Base-by-base conservation (phyloP, 1,284 basidiomycete genomes). In the Sparassis latifolia region DNA sequence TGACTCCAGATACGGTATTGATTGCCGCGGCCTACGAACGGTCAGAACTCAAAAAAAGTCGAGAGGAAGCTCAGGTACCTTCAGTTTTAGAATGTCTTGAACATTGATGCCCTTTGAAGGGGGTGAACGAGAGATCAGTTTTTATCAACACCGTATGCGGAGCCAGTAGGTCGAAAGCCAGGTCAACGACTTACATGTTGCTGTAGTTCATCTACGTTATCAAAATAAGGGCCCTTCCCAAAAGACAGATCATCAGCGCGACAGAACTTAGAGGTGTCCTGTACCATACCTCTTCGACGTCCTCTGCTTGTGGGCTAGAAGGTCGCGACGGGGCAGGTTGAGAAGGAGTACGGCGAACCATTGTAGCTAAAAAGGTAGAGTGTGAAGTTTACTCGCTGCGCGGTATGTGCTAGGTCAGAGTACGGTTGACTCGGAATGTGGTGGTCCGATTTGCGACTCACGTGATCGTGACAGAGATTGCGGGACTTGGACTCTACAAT, bases 21-120 rank as follows among this genome's bases (percentile, higher is more conserved):
- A 90, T 83, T 2, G 86, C 79, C 37, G 84, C 82, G 42, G 79
- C 69, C 86, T 88, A 10, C 20, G 20, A 27, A 44, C 30, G 7
- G 37, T 44, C 35, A 53, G 20, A 20, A 20, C 20, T 20, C 20
- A 20, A 20, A 20, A 20, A 20, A 20, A 20, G 20, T 20, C 20
- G 20, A 20, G 20, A 20, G 20, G 20, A 20, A 20, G 20, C 29
- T 1, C 2, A 58, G 58, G 45, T 45, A 88, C 89, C 73, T 96
- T 96, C 57, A 97, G 82, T 69, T 97, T 97, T 51, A 86, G 67
- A 51, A 97, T 95, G 65, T 97, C 93, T 71, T 94, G 89, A 33
- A 93, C 85, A 57, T 95, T 96, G 67, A 96, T 95, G 27, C 93
- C 92, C 90, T 95, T 58, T 5, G 42, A 35, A 30, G 38, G 27